These are phyloP conservation scores for Kuraishia capsulata DNA, from an alignment of 805 yeast genomes.

Conservation along the genomic window DNA sequence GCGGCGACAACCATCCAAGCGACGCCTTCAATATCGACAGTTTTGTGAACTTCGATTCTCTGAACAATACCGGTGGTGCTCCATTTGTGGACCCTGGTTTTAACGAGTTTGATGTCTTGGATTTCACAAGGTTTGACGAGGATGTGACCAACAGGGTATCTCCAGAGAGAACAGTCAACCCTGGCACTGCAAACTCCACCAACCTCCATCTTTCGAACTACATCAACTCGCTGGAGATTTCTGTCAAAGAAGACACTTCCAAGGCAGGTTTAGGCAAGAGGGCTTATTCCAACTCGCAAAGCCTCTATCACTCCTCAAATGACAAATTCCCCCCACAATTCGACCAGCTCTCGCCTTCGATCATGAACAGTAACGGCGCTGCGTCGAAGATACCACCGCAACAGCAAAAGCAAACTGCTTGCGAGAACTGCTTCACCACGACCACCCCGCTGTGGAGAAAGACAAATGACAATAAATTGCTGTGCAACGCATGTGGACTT, in stretches of 20 bases:
- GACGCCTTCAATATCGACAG: constrained; percentile 21
- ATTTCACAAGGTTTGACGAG: constrained; percentile 16
- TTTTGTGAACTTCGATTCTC: constrained; percentile 21
- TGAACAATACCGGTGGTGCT: background rate
- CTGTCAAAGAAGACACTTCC: constrained; percentile 16
- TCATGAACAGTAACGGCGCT: background rate
- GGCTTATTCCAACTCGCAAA: background rate
- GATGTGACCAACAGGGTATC: background rate
- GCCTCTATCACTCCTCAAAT: background rate
- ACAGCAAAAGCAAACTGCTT: constrained; percentile 30
- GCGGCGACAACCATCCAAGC: constrained; percentile 1
- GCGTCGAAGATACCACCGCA: background rate
- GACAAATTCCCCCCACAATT: background rate
- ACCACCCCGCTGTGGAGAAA: constrained; percentile 94
- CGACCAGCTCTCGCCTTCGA: background rate
- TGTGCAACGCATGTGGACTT: constrained; percentile 91
- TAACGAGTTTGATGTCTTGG: constrained; percentile 16
- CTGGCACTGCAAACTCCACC: background rate
- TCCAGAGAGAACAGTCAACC: background rate
- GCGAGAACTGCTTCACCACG: constrained; percentile 84
- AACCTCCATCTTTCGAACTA: constrained; percentile 16
- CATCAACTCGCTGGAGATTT: constrained; percentile 22
- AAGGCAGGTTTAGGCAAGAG: constrained; percentile 2
- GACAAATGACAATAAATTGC: constrained; percentile 65
- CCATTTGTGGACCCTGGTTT: constrained; percentile 4